Evolutionary conservation across 331 rosid species (phyloP).

Genomic region (Rhamnella rubrinervis): DNA sequence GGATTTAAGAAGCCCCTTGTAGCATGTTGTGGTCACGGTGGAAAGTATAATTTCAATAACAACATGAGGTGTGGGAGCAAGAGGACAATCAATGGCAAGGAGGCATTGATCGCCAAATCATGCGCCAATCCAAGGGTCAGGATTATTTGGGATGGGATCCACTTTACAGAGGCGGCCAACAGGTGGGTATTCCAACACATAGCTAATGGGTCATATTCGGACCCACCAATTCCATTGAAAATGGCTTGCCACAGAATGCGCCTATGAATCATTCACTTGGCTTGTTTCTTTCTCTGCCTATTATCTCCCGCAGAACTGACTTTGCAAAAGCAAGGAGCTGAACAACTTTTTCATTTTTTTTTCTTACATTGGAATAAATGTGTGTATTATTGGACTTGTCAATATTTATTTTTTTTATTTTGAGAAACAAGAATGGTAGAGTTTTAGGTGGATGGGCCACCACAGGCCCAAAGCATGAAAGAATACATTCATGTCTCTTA

Average conservation of each 20-base stretch:
- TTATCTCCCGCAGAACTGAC: not conserved
- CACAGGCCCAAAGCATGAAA: slow-evolving; percentile 16
- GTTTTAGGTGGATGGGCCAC: slow-evolving; percentile 21
- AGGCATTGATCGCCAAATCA: slow-evolving; percentile 38
- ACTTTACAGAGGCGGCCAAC: slow-evolving; percentile 69
- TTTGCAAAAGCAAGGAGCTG: too few relatives aligned
- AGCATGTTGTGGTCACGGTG: slow-evolving; percentile 79
- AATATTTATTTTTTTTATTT: not conserved
- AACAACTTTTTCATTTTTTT: not conserved
- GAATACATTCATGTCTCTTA: not conserved
- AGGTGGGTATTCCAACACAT: slow-evolving; percentile 57
- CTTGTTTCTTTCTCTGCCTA: too few relatives aligned
- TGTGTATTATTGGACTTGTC: slow-evolving; percentile 12
- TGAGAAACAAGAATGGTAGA: not conserved
- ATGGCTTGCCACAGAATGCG: slow-evolving; percentile 47
- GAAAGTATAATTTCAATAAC: slow-evolving; percentile 54
- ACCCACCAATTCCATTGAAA: slow-evolving; percentile 54
- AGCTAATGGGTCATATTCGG: slow-evolving; percentile 43
- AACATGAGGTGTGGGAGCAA: slow-evolving; percentile 49
- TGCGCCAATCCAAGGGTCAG: slow-evolving; percentile 48
- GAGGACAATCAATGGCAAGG: slow-evolving; percentile 35
- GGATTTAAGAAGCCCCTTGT: slow-evolving; percentile 54
- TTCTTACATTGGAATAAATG: too few relatives aligned
- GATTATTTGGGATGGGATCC: slow-evolving; percentile 72
- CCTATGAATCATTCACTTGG: not conserved